These are phyloP conservation scores for Eucalyptus leucophloia DNA, from an alignment of 345 rosid species.

Conservation along the genomic window DNA sequence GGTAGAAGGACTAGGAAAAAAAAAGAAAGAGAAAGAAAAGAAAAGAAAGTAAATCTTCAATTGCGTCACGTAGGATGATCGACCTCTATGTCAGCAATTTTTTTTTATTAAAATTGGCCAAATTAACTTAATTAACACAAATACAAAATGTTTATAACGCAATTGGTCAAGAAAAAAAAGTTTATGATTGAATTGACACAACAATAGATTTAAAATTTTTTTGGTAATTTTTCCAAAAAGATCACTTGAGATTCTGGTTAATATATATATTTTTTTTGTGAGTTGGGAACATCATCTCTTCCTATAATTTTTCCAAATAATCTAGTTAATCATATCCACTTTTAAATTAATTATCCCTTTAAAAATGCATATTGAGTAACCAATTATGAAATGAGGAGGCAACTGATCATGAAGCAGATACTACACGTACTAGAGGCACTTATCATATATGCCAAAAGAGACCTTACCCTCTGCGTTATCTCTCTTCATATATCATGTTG, in stretches of 20 bases:
- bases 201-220: too few relatives aligned
- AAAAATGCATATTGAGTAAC: not conserved
- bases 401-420: not conserved
- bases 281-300: not conserved
- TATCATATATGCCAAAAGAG: not conserved
- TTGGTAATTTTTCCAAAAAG: not conserved
- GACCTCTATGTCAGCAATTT: too few relatives aligned
- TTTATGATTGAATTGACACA: too few relatives aligned
- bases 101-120: too few relatives aligned
- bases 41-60: too few relatives aligned
- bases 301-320: not conserved
- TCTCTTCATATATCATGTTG: not conserved
- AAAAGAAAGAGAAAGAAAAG: too few relatives aligned
- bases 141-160: too few relatives aligned
- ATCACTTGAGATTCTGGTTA: not conserved
- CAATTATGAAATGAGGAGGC: not conserved
- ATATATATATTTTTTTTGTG: too few relatives aligned
- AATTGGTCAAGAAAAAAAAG: too few relatives aligned
- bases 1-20: too few relatives aligned
- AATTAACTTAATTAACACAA: too few relatives aligned
- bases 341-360: too few relatives aligned
- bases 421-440: not conserved
- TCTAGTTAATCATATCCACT: not conserved
- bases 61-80: rapidly evolving
- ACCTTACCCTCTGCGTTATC: not conserved